Evolutionary conservation across 176 grass and related monocot species (phyloP).

Genomic region (Avena insularis): DNA sequence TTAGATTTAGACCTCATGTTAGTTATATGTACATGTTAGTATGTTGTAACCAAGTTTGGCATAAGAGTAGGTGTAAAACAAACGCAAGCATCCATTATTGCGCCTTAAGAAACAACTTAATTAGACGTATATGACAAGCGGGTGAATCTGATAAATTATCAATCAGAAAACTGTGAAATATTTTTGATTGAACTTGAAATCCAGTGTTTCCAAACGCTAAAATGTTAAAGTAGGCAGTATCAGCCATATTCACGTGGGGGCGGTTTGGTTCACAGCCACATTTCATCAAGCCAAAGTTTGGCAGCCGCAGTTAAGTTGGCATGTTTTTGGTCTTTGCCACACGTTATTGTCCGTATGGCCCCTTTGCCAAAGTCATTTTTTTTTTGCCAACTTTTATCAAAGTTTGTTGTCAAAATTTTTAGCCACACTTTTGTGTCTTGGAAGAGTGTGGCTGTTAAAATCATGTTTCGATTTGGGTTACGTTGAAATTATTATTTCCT

Average conservation of each 20-base stretch:
- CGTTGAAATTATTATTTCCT: background rate
- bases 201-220: background rate
- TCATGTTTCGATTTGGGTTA: background rate
- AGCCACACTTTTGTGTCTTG: no score
- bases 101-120: conserved; percentile 1
- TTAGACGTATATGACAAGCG: background rate
- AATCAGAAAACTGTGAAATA: background rate
- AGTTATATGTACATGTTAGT: background rate
- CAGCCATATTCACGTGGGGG: background rate
- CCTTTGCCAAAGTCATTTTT: no score
- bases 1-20: background rate
- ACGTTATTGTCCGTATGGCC: no score
- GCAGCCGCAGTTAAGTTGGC: no score
- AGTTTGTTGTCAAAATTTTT: no score
- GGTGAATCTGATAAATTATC: background rate
- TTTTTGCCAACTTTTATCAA: no score
- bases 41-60: background rate
- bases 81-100: conserved; percentile 16
- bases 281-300: no score
- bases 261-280: no score
- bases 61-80: background rate
- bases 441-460: background rate
- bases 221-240: background rate
- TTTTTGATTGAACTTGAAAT: background rate
- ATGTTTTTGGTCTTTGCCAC: no score